These are phyloP conservation scores for Termitomyces sp. DNA, from an alignment of 768 basidiomycete genomes.

Conservation along the genomic window DNA sequence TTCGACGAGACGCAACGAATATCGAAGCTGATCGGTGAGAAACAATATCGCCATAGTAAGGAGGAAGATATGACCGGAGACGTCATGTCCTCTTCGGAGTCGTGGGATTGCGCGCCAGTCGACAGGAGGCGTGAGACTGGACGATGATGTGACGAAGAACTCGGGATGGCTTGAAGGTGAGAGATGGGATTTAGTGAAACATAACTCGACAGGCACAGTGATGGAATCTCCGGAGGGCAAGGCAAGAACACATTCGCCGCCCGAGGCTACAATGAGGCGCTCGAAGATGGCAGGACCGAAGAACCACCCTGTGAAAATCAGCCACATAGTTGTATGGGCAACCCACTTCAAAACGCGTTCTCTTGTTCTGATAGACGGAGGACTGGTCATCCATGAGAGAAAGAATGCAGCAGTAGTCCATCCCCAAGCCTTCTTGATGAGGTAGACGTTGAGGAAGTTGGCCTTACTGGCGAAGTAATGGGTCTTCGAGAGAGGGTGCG, in stretches of 20 bases:
- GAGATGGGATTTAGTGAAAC: constrained; percentile 43
- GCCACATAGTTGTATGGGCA: constrained; percentile 61
- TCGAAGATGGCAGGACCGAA: constrained; percentile 78
- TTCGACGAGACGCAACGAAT: constrained; percentile 35
- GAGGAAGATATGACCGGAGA: constrained; percentile 92
- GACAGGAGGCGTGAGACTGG: constrained; percentile 28
- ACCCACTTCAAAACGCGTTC: constrained; percentile 47
- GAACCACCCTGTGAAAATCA: constrained; percentile 79
- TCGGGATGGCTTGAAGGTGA: constrained; percentile 56
- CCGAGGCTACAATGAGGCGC: constrained; percentile 56
- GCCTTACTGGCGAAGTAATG: constrained; percentile 78
- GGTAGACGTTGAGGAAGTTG: constrained; percentile 77
- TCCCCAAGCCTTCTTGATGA: constrained; percentile 89
- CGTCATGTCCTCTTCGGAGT: constrained; percentile 79
- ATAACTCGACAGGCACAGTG: constrained; percentile 51
- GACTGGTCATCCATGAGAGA: constrained; percentile 51
- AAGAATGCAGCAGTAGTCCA: constrained; percentile 78
- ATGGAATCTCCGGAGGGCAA: constrained; percentile 53
- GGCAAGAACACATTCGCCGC: constrained; percentile 70
- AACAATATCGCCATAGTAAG: constrained; percentile 76
- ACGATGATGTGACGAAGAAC: constrained; percentile 42
- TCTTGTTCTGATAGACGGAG: constrained; percentile 33
- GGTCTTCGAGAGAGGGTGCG: constrained; percentile 56
- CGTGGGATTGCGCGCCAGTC: constrained; percentile 51
- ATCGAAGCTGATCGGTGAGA: constrained; percentile 67